Evolutionary conservation across 768 basidiomycete genomes (phyloP).

Genomic region (Lentinula boryana): DNA sequence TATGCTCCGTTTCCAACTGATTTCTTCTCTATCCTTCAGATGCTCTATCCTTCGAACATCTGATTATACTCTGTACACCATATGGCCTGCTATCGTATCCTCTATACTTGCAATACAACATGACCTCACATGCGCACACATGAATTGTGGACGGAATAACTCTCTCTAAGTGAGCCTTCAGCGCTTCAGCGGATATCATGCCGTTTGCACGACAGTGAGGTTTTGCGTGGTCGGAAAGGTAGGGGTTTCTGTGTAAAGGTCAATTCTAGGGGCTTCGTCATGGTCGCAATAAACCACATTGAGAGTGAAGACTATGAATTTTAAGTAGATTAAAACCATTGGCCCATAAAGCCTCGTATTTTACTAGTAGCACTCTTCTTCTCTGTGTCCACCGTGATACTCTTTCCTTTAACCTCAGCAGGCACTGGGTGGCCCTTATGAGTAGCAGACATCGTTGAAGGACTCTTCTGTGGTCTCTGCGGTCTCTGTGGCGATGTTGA

Average conservation of each 20-base stretch:
- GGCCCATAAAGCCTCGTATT: not conserved
- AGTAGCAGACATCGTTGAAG: not conserved
- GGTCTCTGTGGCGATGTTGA: not conserved
- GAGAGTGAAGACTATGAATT: no score
- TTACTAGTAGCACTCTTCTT: not conserved
- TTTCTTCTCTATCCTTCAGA: conserved; percentile 35
- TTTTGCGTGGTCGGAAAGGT: no score
- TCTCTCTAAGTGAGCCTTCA: no score
- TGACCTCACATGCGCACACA: conserved; percentile 14
- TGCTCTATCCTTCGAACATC: conserved; percentile 89
- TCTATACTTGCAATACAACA: conserved; percentile 42
- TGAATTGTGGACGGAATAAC: not conserved
- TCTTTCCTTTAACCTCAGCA: not conserved
- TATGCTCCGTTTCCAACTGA: not conserved
- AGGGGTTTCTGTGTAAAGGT: no score
- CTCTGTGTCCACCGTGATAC: not conserved
- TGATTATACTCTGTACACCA: conserved; percentile 36
- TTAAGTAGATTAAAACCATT: not conserved
- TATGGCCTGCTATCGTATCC: conserved; percentile 26
- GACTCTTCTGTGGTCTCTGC: not conserved
- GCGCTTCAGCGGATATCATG: no score
- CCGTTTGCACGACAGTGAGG: no score
- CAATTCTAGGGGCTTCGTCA: no score
- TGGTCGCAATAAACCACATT: no score
- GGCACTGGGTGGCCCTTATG: not conserved